phyloP scores from a whole-genome alignment of 2,329 filamentous ascomycete genomes.

The Fusarium mexicanum region DNA sequence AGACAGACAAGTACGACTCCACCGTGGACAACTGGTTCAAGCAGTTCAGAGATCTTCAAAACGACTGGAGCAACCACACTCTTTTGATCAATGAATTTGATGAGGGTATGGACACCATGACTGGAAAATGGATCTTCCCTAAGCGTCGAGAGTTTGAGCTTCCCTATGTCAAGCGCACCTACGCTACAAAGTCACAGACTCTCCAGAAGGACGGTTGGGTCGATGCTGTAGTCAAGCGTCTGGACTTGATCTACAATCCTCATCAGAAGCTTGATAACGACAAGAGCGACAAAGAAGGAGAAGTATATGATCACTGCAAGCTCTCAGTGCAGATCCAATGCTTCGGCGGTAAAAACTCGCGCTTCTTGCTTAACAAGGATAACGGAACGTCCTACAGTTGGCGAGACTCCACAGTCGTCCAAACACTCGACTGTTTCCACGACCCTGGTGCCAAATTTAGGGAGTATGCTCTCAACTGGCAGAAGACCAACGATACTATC shows the following conservation, averaged over 20 bases:
- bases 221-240: constrained; percentile 27
- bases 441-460: constrained; percentile 41
- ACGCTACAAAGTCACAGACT: constrained; percentile 54
- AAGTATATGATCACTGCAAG: constrained; percentile 50
- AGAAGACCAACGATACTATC: constrained; percentile 52
- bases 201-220: constrained; percentile 53
- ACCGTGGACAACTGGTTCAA: constrained; percentile 52
- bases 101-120: constrained; percentile 57
- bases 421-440: constrained; percentile 57
- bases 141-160: constrained; percentile 58
- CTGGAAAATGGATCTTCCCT: constrained; percentile 57
- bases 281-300: constrained; percentile 15
- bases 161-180: constrained; percentile 60
- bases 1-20: constrained; percentile 49
- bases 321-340: constrained; percentile 57
- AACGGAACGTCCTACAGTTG: constrained; percentile 60
- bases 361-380: constrained; percentile 51
- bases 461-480: constrained; percentile 52
- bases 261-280: constrained; percentile 8
- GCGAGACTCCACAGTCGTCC: constrained; percentile 54
- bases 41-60: constrained; percentile 50
- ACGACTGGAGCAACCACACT: constrained; percentile 35
- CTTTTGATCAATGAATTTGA: constrained; percentile 46
- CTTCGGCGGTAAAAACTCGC: constrained; percentile 56
- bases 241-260: constrained; percentile 35